Conservation (phyloP, 163 green algal species). For the Prototheca cutis region DNA sequence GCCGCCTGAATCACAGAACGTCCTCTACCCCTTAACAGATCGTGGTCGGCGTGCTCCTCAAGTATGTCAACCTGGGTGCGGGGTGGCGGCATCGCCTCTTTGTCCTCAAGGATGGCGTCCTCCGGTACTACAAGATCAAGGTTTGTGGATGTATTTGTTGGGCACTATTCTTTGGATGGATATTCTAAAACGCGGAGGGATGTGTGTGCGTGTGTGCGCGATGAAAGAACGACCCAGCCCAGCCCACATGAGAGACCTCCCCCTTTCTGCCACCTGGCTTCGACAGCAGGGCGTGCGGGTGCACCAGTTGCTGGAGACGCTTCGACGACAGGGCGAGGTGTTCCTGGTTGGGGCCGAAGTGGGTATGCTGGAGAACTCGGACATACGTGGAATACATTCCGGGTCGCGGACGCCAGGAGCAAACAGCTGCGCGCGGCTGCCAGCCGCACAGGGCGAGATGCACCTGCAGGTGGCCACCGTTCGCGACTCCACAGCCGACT, state of each 20-base stretch:
- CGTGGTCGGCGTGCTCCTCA: slow-evolving; percentile 59
- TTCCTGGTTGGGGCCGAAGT: slow-evolving; percentile 33
- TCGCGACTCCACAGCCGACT: slow-evolving; percentile 30
- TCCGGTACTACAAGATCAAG: slow-evolving; percentile 54
- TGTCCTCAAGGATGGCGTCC: slow-evolving; percentile 51
- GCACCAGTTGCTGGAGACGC: slow-evolving; percentile 26
- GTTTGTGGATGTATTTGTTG: no score
- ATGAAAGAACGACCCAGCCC: no score
- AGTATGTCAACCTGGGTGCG: slow-evolving; percentile 63
- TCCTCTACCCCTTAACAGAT: no score
- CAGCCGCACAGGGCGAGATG: slow-evolving; percentile 25
- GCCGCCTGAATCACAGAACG: no score
- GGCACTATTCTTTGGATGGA: no score
- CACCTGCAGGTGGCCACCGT: slow-evolving; percentile 42
- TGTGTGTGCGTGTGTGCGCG: no score
- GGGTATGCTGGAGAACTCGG: slow-evolving; percentile 17
- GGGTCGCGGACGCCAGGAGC: no score
- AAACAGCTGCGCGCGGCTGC: slow-evolving; percentile 1
- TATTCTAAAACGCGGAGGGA: no score
- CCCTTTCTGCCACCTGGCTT: no score
- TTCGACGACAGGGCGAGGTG: slow-evolving; percentile 37
- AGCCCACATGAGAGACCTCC: no score
- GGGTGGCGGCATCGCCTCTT: slow-evolving; percentile 61
- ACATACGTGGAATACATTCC: no score
- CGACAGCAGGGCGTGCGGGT: no score